Conservation (phyloP, 805 yeast species). For the Yarrowia sp. region DNA sequence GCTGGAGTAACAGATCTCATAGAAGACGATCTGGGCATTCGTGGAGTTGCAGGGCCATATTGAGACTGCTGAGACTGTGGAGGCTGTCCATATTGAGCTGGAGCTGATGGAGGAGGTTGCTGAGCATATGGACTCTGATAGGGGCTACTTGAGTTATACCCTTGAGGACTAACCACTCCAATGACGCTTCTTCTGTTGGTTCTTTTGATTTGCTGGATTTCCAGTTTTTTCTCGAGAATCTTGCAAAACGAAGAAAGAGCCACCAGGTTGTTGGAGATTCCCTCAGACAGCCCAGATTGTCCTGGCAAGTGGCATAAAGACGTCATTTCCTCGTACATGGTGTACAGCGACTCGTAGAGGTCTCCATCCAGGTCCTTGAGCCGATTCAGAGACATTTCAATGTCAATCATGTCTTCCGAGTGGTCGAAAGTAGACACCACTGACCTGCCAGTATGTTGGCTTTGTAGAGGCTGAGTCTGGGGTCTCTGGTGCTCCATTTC, state of each 20-base stretch:
- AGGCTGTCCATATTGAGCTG: neutral
- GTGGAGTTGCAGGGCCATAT: neutral
- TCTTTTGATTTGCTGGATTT: slow-evolving; percentile 8
- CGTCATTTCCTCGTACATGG: slow-evolving; percentile 19
- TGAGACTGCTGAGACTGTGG: neutral
- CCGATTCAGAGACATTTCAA: slow-evolving; percentile 12
- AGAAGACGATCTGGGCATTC: slow-evolving; percentile 10
- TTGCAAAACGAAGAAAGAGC: slow-evolving; percentile 13
- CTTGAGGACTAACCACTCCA: neutral
- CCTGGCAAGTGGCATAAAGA: slow-evolving; percentile 11
- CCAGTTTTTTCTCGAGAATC: slow-evolving; percentile 16
- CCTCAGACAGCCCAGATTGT: neutral
- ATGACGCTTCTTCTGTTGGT: slow-evolving; percentile 12
- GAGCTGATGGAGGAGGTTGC: neutral
- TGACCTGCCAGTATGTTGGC: neutral
- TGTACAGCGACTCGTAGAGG: slow-evolving; percentile 3
- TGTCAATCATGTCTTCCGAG: slow-evolving; percentile 22
- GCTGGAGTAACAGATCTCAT: neutral
- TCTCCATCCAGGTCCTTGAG: neutral
- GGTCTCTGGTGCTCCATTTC: slow-evolving; percentile 13
- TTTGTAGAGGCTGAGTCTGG: neutral
- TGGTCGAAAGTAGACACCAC: neutral
- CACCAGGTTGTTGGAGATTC: slow-evolving; percentile 17
- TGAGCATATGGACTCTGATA: slow-evolving; percentile 9
- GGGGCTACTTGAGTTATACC: neutral